Evolutionary conservation across 192 early-diverging fungal species (phyloP), one percentile per base, ranked within the genome.

Genomic region (Chytriomyces sp.): DNA sequence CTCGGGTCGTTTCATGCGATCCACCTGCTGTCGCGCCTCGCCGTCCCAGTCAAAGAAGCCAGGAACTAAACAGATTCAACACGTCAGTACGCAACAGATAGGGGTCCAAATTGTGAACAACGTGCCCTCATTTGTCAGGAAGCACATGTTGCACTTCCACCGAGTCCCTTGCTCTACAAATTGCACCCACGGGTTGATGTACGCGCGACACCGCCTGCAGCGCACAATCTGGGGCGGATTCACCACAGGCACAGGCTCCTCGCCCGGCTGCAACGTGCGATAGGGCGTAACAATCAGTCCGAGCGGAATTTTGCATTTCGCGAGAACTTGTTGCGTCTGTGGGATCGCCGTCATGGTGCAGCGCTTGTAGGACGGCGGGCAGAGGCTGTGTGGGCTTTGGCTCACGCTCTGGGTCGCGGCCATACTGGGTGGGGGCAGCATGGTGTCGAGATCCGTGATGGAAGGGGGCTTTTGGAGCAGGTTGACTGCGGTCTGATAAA

Each of bases 131-230:
- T 98, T 98, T 74, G 87, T 86, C 22, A 95, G 82, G 65, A 88
- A 91, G 78, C 96, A 99, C 83, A 98, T 83, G 77, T 96, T 96
- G 78, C 96, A 99, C 78, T 91, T 91, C 96, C 96, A 99, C 39
- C 93, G 86, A 41, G 93, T 91, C 8, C 96, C 96, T 54, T 96
- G 93, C 65, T 99, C 96, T 0, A 93, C 89, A 86, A 97, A 99
- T 49, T 89, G 89, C 5, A 98, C 91, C 80, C 91, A 99, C 28
- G 96, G 96, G 65, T 98, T 98, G 76, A 99, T 94, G 72, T 99
- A 99, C 3, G 93, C 92, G 66, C 96, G 85, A 80, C 96, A 99
- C 28, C 95, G 83, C 34, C 96, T 85, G 81, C 96, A 99, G 34
- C 96, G 89, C 62, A 95, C 93, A 82, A 99, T 96, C 54, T 90